Conservation (phyloP, 495 filamentous ascomycete species). For the Penicillium fimorum region DNA sequence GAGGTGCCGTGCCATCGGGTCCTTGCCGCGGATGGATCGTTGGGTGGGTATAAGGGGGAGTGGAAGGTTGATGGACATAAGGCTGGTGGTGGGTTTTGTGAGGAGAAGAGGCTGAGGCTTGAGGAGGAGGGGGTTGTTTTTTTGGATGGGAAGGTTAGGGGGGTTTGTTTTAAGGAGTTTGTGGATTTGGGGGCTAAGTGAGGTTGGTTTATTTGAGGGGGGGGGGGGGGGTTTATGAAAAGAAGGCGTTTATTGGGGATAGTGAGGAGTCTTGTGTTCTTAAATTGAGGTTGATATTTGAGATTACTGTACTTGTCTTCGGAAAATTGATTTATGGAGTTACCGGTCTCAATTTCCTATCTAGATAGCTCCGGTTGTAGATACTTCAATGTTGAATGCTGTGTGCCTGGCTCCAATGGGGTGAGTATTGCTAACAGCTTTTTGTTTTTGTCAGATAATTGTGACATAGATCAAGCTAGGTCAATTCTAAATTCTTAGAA, state of each 20-base stretch:
- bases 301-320: too few species aligned
- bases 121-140: slow-evolving; percentile 33
- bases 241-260: too few species aligned
- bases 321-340: background rate
- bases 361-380: too few species aligned
- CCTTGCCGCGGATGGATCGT: slow-evolving; percentile 27
- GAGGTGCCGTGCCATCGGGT: slow-evolving; percentile 54
- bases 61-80: slow-evolving; percentile 25
- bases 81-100: slow-evolving; percentile 25
- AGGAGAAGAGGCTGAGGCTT: slow-evolving; percentile 32
- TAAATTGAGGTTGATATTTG: background rate
- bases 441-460: background rate
- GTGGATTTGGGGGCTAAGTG: slow-evolving; percentile 22
- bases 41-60: slow-evolving; percentile 39
- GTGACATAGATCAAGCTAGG: background rate
- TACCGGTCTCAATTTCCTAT: too few species aligned
- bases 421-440: background rate
- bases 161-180: slow-evolving; percentile 34
- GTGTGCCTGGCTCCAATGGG: background rate
- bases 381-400: too few species aligned
- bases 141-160: slow-evolving; percentile 30
- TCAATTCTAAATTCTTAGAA: background rate
- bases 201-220: background rate
- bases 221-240: too few species aligned
- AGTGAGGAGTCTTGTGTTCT: background rate